phyloP scores from a whole-genome alignment of 2,329 filamentous ascomycete species.

The Cladorrhinum sp. region DNA sequence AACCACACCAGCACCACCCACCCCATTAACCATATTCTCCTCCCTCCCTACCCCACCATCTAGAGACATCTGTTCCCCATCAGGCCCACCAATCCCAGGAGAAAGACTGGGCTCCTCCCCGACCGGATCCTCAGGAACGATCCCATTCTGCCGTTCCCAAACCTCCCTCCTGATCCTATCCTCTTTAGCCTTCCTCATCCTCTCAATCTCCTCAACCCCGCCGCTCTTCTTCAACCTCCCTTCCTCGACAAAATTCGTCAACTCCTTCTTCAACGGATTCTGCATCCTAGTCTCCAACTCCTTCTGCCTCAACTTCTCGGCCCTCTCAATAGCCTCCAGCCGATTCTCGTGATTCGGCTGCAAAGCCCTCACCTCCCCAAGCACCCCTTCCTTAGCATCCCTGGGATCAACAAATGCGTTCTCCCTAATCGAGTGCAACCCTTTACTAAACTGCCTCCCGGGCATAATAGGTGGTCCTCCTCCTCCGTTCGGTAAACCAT shows the following conservation, averaged over 20 bases:
- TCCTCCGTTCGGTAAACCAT: conserved; percentile 44
- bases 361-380: conserved; percentile 89
- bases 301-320: conserved; percentile 84
- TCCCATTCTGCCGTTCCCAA: conserved; percentile 64
- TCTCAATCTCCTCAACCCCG: conserved; percentile 89
- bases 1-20: conserved; percentile 23
- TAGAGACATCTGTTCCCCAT: background rate
- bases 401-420: conserved; percentile 59
- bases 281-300: conserved; percentile 77
- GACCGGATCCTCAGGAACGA: conserved; percentile 41
- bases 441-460: conserved; percentile 51
- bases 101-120: conserved; percentile 35
- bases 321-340: conserved; percentile 94
- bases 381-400: conserved; percentile 83
- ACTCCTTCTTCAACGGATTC: conserved; percentile 78
- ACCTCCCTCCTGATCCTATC: conserved; percentile 81
- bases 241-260: conserved; percentile 80
- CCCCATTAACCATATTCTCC: conserved; percentile 24
- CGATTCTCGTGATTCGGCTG: conserved; percentile 92
- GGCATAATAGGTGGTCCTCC: background rate
- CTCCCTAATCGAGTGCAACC: conserved; percentile 52
- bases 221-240: conserved; percentile 94
- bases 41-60: conserved; percentile 22
- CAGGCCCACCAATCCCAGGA: conserved; percentile 25
- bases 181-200: conserved; percentile 78